Percentiles rank a stretch among this genome's conserved stretches.
These are phyloP conservation scores for Nigrospora osmanthi DNA, from an alignment of 2,329 filamentous ascomycete species.

Conservation along the genomic window DNA sequence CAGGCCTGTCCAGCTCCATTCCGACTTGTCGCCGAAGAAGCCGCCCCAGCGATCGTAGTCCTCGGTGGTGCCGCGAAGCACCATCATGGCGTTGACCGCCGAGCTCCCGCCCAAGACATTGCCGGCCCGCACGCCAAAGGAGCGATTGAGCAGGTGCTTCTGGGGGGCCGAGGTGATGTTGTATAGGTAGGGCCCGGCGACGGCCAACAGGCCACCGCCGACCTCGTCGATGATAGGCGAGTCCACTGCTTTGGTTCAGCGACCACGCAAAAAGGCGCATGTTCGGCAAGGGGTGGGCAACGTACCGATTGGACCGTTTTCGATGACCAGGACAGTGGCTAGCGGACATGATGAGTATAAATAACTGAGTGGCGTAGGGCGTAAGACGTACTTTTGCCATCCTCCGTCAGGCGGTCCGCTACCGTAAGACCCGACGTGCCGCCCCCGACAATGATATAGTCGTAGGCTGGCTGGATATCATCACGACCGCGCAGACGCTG, in stretches of 20 bases:
- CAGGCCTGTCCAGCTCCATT: slow-evolving; percentile 27
- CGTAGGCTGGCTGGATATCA: background rate
- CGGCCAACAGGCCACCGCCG: background rate
- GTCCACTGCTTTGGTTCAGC: background rate
- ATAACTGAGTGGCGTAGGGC: background rate
- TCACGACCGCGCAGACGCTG: no score
- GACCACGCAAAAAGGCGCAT: background rate
- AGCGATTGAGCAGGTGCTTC: slow-evolving; percentile 15
- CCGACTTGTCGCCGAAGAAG: slow-evolving; percentile 13
- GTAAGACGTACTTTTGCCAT: background rate
- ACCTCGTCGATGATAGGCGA: background rate
- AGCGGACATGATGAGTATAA: background rate
- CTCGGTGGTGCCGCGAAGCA: slow-evolving; percentile 18
- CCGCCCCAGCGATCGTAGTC: slow-evolving; percentile 25
- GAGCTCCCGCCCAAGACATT: slow-evolving; percentile 26
- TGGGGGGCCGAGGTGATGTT: slow-evolving; percentile 8
- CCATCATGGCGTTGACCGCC: slow-evolving; percentile 28
- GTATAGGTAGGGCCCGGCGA: slow-evolving; percentile 1
- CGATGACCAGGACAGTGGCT: slow-evolving; percentile 9
- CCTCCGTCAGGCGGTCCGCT: slow-evolving; percentile 10
- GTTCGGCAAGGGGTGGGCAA: background rate
- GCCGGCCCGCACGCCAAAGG: slow-evolving; percentile 11
- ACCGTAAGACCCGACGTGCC: slow-evolving; percentile 10
- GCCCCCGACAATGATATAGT: slow-evolving; percentile 11
- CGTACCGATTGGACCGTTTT: slow-evolving; percentile 1